Evolutionary conservation across 208 protist genomes (phyloP).

Genomic region (Crithidia fasciculata): DNA sequence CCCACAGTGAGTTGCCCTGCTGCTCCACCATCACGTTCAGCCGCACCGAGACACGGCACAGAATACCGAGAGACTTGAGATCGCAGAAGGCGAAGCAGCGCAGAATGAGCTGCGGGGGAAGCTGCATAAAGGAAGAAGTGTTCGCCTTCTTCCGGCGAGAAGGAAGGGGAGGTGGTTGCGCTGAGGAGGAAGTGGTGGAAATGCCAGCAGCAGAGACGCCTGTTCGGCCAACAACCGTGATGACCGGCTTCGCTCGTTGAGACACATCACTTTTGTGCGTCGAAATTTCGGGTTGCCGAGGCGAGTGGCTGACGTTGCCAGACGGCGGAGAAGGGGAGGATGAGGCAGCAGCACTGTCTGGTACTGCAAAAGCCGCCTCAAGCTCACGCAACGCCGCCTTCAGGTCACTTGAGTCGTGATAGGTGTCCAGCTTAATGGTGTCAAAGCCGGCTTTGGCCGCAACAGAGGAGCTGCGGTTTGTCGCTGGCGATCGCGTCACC

Average conservation of each 20-base stretch:
- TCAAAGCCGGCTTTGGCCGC: neutral
- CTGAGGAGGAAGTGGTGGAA: neutral
- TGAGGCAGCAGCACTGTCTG: neutral
- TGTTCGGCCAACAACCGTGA: neutral
- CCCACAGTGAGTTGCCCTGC: slow-evolving; percentile 30
- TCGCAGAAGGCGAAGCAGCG: slow-evolving; percentile 36
- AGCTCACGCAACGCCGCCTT: slow-evolving; percentile 32
- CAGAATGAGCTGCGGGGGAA: slow-evolving; percentile 27
- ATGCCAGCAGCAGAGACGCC: neutral
- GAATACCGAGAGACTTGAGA: slow-evolving; percentile 26
- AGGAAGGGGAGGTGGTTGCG: neutral
- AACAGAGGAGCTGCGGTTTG: neutral
- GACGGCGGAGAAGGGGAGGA: neutral
- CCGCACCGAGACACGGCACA: slow-evolving; percentile 30
- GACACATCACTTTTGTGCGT: neutral
- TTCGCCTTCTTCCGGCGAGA: neutral
- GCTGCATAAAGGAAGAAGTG: slow-evolving; percentile 10
- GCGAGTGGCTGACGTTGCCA: neutral
- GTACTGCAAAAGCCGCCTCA: slow-evolving; percentile 17
- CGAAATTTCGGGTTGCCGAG: neutral
- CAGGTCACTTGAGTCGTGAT: slow-evolving; percentile 37
- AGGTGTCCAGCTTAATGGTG: slow-evolving; percentile 30
- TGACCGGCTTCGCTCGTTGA: neutral
- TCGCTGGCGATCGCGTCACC: neutral
- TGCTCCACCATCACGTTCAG: slow-evolving; percentile 31